These are phyloP conservation scores for Platanus orientalis DNA, from an alignment of 164 flowering plant species.

Conservation along the genomic window DNA sequence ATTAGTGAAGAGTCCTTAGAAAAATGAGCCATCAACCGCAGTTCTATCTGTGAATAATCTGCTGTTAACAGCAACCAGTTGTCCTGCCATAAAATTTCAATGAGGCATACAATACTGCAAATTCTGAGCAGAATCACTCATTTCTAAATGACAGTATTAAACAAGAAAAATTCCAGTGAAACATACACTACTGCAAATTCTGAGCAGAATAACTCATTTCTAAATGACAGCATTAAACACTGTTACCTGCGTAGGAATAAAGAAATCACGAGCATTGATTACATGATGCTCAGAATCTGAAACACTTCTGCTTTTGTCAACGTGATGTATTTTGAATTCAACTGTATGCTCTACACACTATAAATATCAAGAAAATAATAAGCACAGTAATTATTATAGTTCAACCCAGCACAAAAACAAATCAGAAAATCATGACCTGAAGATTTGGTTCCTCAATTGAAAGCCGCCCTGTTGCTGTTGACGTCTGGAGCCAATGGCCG, in stretches of 20 bases:
- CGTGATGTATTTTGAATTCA: constrained; percentile 46
- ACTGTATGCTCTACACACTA: constrained; percentile 91
- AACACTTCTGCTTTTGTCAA: constrained; percentile 24
- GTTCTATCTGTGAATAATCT: constrained; percentile 96
- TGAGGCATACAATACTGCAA: constrained; percentile 3
- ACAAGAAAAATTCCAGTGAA: neutral
- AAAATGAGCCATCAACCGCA: constrained; percentile 98
- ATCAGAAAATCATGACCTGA: constrained; percentile 49
- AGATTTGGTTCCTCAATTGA: constrained; percentile 99
- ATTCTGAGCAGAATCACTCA: neutral
- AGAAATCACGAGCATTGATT: constrained; percentile 85
- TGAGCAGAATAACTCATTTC: neutral
- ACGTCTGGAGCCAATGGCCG: constrained; percentile 98
- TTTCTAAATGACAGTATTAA: neutral
- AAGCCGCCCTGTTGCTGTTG: constrained; percentile 94
- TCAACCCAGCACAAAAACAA: neutral
- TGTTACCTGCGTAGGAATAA: constrained; percentile 79
- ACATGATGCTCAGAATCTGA: constrained; percentile 29
- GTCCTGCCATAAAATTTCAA: constrained; percentile 45
- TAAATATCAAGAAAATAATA: neutral
- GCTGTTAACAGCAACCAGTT: constrained; percentile 83
- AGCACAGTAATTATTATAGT: neutral
- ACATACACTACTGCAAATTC: neutral
- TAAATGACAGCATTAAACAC: neutral
- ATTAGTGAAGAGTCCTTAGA: constrained; percentile 68